These are phyloP conservation scores for Hanseniaspora pseudoguilliermondii DNA, from an alignment of 805 yeast genomes.

Conservation along the genomic window DNA sequence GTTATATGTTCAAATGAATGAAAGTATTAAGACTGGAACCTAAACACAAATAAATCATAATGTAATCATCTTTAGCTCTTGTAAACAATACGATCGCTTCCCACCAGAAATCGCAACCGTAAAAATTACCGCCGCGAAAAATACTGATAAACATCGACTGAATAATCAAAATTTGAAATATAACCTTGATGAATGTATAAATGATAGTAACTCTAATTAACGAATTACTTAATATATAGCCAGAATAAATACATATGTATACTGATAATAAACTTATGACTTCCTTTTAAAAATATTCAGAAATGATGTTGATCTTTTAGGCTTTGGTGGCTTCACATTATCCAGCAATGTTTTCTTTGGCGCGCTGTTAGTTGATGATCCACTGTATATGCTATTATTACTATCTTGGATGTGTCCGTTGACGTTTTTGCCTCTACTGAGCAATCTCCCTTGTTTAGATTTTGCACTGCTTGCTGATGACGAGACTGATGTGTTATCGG, in stretches of 20 bases:
- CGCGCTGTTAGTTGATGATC: too few species aligned
- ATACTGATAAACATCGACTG: too few species aligned
- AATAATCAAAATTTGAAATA: too few species aligned
- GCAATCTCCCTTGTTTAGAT: neutral
- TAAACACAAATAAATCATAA: neutral
- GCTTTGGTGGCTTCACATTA: neutral
- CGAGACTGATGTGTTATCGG: neutral
- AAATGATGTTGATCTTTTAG: conserved; percentile 6
- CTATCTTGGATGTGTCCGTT: neutral
- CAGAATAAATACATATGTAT: too few species aligned
- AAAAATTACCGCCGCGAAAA: too few species aligned
- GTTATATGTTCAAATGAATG: neutral
- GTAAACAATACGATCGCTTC: too few species aligned
- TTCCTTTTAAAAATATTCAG: conserved; percentile 5
- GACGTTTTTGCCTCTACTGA: neutral
- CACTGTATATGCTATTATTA: neutral
- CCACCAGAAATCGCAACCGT: too few species aligned
- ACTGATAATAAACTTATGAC: neutral
- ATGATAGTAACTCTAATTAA: too few species aligned
- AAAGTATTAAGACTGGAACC: too few species aligned
- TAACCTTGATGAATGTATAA: too few species aligned
- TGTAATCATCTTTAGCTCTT: too few species aligned
- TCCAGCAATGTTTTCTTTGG: conserved; percentile 10
- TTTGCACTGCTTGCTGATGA: neutral
- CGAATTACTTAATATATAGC: too few species aligned